phyloP scores from a whole-genome alignment of 2,329 filamentous ascomycete species.

The Talaromyces sp. region DNA sequence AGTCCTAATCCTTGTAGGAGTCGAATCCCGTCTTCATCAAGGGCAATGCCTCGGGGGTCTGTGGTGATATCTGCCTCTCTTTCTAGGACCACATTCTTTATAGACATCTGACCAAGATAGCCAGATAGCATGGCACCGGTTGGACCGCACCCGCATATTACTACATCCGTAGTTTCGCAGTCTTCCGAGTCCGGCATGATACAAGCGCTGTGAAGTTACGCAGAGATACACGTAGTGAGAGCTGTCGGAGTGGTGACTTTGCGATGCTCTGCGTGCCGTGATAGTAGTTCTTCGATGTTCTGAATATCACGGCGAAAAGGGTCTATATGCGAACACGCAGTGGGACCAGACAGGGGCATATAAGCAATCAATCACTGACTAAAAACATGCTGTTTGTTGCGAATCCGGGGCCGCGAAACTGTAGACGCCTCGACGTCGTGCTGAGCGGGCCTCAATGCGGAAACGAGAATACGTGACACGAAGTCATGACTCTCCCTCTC shows the following conservation, averaged over 20 bases:
- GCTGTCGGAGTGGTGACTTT: background rate
- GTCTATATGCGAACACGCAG: background rate
- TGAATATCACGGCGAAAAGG: background rate
- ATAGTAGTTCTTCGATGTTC: background rate
- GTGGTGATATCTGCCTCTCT: conserved; percentile 28
- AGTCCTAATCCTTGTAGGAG: conserved; percentile 29
- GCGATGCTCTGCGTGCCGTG: background rate
- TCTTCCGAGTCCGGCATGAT: conserved; percentile 1
- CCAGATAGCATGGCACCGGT: conserved; percentile 30
- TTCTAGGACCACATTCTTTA: conserved; percentile 29
- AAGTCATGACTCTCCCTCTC: background rate
- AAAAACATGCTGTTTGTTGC: background rate
- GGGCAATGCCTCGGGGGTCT: conserved; percentile 31
- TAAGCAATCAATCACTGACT: background rate
- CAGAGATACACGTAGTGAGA: too few species aligned
- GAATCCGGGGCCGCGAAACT: background rate
- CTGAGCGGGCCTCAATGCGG: background rate
- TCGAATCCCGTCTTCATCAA: conserved; percentile 34
- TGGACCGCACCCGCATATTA: conserved; percentile 33
- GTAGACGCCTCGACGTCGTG: background rate
- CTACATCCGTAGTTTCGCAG: conserved; percentile 25
- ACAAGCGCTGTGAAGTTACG: background rate
- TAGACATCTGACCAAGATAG: conserved; percentile 24
- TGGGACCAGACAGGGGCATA: background rate
- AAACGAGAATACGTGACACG: background rate